Evolutionary conservation across 1,284 basidiomycete genomes (phyloP), one percentile per base, ranked within the genome.

Genomic region (Bjerkandera adusta): DNA sequence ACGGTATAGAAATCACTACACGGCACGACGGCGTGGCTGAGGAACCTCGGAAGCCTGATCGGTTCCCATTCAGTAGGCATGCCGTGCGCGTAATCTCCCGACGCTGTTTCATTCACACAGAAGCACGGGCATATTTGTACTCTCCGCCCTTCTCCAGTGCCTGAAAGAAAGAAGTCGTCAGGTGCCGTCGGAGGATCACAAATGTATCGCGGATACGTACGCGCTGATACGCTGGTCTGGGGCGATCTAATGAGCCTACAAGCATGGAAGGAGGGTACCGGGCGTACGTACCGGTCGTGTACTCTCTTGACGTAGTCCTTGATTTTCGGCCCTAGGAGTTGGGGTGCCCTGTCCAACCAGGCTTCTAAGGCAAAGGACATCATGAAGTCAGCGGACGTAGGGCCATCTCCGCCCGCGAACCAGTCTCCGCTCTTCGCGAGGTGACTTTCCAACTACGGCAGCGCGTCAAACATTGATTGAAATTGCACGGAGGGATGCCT

Each of bases 331-430:
- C 66, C 66, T 4, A 65, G 43, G 12, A 35, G 29, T 5, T 54
- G 52, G 13, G 56, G 48, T 26, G 35, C 39, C 11, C 43, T 30
- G 12, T 20, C 15, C 3, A n/a, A 34, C 55, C 59, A 55, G 7
- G 50, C 45, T 46, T 70, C 69, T 24, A 69, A 52, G 15, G 62
- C 50, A 47, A 69, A 70, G 5, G 60, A 49, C 67, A 71, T 70
- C 61, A 67, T 64, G 54, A 61, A 71, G 50, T 72, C 70, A 21
- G 69, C 67, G 24, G 65, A 50, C 10, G 70, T 72, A 16, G 69
- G 69, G 38, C 61, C 58, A 11, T 59, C 54, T n/a, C 68, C 69
- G 10, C 67, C 69, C 6, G 68, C 69, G 34, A 71, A 61, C 61
- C 64, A 69, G 26, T 61, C 58, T 12, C 59, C 56, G 32, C 50